Base-by-base conservation (phyloP, 371 early-diverging fungal species). In the Lichtheimia hyalospora region DNA sequence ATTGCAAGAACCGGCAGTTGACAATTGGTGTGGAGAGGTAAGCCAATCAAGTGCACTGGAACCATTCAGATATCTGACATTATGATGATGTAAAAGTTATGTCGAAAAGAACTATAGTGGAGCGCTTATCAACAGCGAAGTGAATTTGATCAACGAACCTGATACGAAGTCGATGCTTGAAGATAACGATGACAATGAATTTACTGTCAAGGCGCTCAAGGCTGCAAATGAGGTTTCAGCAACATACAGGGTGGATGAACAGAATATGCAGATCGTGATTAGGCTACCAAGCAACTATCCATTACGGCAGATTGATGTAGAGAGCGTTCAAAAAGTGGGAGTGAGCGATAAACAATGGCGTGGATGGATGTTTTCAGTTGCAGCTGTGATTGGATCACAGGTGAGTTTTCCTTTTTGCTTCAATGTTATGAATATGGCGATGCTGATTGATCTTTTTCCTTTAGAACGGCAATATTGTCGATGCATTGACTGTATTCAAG, bases 341-440 rank as follows among this genome's bases (percentile, higher is more conserved):
- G 91, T 97, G 13, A 78, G 74, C 50, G 97, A 97, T 54, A 77
- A 84, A 13, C 79, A 88, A 52, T 96, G 97, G 98, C 78, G 96
- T 53, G 85, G 88, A 20, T 96, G 97, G 97, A 74, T 95, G 64
- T 79, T 96, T 53, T 84, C 88, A 0, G 84, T 90, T 7, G 81
- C 87, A 39, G 84, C 93, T 1, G 86, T 91, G 5, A 87, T 97
- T 70, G 84, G 88, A 12, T 80, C 84, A 7, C 85, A 82, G 77
- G 84, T 80, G 70, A 58, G 50, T 18, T 20, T 16, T 21, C 21
- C 5, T 44, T 34, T 34, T 34, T 34, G 34, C 34, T 34, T 34
- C 34, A 34, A 34, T 34, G 34, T 34, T 34, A 34, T 34, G 34
- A 34, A 34, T 4, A 34, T 21, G 16, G 21, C 46, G 2, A 10